Evolutionary conservation across 495 filamentous ascomycete genomes (phyloP), one percentile per base, ranked within the genome.

Genomic region (Neurospora sp.): DNA sequence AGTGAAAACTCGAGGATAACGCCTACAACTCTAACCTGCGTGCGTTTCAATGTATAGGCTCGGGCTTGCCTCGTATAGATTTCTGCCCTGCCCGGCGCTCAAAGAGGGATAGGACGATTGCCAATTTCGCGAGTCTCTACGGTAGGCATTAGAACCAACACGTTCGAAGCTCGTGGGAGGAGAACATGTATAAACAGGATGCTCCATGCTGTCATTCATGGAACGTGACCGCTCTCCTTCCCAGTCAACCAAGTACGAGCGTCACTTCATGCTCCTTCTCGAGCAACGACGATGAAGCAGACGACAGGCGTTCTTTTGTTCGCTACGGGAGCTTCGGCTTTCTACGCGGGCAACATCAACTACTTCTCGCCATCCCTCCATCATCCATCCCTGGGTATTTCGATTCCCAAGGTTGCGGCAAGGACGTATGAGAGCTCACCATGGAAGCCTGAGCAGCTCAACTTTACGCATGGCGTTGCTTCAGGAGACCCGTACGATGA

Each of bases 381-480:
- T 72, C 89, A 91, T 75, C 83, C 88, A 2, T 81, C 81, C 6
- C 80, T 91, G 18, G 89, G 87, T 18, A 83, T 91, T 37, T 84
- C 85, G 10, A 83, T 88, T 38, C 83, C 77, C 37, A 85, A 81
- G 70, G 83, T 87, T 70, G 78, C 81, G 2, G 78, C 78, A 38
- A 73, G 82, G 69, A 80, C 78, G 5, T 73, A 74, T 44, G 80
- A 78, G 5, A 78, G 76, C 42, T 82, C 85, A 23, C 75, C 79
- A 8, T 83, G 83, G 79, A 75, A 80, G 44, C 75, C 87, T 2
- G 23, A 7, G 20, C 44, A 85, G 72, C 81, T 91, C 59, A 85
- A 86, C 74, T 92, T 92, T 78, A 92, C 90, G 9, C 90, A 92
- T 73, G 88, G 90, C 73, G 85, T 92, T 12, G 90, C 90, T n/a